Base-by-base conservation (phyloP, 768 basidiomycete genomes). In the Tricholoma matsutake region DNA sequence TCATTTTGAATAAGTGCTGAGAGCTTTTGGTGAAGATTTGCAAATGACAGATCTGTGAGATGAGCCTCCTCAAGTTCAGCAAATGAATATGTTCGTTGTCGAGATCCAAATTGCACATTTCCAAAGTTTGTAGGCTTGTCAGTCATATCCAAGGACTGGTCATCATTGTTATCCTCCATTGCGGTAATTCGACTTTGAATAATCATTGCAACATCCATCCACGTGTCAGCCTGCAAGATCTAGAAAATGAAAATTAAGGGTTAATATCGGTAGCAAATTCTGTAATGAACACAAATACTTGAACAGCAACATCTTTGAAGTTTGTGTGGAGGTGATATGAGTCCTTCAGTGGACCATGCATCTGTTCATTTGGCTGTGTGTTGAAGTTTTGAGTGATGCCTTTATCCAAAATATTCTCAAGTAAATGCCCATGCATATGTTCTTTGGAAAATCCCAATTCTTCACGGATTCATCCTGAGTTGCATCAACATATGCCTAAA, bases 401-500 rank as follows among this genome's bases (percentile, higher is more conserved):
- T 56, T 78, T 78, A 0, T 7, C 35, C 18, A 41, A 2, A 18
- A 78, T 78, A 56, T 78, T 69, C 0, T 54, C 34, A 22, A 73
- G 64, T 0, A 70, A 51, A 49, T 79, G 76, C 13, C 63, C 58
- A 56, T 70, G 72, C 1, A 68, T 55, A 58, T 79, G 77, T 61
- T 45, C 54, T 79, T 79, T 0, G 68, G 68, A 58, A 76, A 78
- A 29, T 74, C 59, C 76, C 76, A 79, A 10, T 69, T 62, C 58
- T 75, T 72, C 22, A 63, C 45, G 3, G 60, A 53, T 6, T 52
- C 58, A 8, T 18, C 32, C 31, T 55, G 8, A 32, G n/a, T 55
- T 11, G 34, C 20, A 11, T 35, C 28, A 53, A 53, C n/a, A 55
- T 55, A 53, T 57, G 59, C 25, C 3, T 60, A 9, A 34, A 49